These are phyloP conservation scores for Juglanconis juglandina DNA, from an alignment of 2,329 filamentous ascomycete species.

Conservation along the genomic window DNA sequence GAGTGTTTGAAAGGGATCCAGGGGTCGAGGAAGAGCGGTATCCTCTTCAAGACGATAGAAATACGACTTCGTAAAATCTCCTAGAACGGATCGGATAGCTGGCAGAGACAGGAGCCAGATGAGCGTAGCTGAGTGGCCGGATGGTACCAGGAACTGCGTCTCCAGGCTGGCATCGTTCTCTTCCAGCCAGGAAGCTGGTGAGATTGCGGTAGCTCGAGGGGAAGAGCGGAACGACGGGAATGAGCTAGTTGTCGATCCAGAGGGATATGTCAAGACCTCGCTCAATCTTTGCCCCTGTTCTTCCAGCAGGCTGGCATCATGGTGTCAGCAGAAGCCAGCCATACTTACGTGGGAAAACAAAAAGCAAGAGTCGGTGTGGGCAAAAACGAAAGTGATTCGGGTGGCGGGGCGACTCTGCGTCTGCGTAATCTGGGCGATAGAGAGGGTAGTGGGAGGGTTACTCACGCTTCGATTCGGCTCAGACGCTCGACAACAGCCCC, in stretches of 20 bases:
- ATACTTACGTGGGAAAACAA: conserved; percentile 24
- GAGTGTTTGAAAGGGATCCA: conserved; percentile 26
- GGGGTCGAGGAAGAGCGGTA: conserved; percentile 27
- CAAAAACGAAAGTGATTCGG: background rate
- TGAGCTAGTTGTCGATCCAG: conserved; percentile 3
- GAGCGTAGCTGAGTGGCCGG: conserved; percentile 31
- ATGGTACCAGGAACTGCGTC: conserved; percentile 34
- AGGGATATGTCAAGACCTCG: conserved; percentile 13
- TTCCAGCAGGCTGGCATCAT: conserved; percentile 20
- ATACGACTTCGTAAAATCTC: conserved; percentile 30
- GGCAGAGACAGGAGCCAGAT: conserved; percentile 33
- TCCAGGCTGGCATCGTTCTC: conserved; percentile 26
- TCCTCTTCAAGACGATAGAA: conserved; percentile 33
- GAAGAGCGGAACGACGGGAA: conserved; percentile 14
- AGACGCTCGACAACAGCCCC: conserved; percentile 35
- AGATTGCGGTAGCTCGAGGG: conserved; percentile 6
- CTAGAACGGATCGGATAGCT: conserved; percentile 29
- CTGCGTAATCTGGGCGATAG: conserved; percentile 22
- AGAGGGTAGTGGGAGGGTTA: background rate
- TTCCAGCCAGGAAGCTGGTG: conserved; percentile 17
- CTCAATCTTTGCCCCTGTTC: conserved; percentile 23
- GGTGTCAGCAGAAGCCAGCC: conserved; percentile 14
- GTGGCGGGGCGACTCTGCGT: conserved; percentile 21
- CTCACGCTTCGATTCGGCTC: conserved; percentile 33
- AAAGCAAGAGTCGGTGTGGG: conserved; percentile 13